Evolutionary conservation across 305 asterid genomes (phyloP).

Genomic region (Rubia balearica): DNA sequence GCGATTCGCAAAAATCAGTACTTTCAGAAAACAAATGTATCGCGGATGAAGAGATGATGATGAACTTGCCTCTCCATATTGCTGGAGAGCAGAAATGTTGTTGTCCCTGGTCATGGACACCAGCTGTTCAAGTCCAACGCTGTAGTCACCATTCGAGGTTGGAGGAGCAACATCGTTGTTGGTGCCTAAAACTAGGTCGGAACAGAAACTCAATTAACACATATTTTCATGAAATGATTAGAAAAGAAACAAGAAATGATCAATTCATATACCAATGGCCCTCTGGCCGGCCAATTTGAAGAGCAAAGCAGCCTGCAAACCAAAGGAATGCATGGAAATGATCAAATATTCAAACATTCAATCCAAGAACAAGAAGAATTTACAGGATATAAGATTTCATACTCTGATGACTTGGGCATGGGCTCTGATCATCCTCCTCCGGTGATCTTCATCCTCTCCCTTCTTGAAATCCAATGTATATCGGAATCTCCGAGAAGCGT

Average conservation of each 20-base stretch:
- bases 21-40: not conserved
- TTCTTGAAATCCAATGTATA: conserved; percentile 79
- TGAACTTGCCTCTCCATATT: conserved; percentile 75
- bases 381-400: conserved; percentile 4
- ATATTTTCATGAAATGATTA: not conserved
- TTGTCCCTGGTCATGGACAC: conserved; percentile 70
- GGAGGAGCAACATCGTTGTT: conserved; percentile 42
- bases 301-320: conserved; percentile 77
- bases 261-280: conserved; percentile 55
- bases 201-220: not conserved
- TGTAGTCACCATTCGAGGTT: conserved; percentile 55
- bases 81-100: conserved; percentile 56
- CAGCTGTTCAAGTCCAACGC: conserved; percentile 65
- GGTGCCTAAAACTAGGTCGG: conserved; percentile 54
- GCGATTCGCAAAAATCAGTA: not conserved
- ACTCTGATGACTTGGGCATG: conserved; percentile 98
- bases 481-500: conserved; percentile 92
- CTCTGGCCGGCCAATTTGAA: conserved; percentile 90
- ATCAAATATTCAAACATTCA: not conserved
- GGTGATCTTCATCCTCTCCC: conserved; percentile 61
- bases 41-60: not conserved
- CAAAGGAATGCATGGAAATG: conserved; percentile 15
- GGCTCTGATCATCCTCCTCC: conserved; percentile 74
- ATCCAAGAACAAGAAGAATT: not conserved
- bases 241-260: not conserved